Conservation (phyloP, 805 yeast genomes). For the Kuraishia molischiana region DNA sequence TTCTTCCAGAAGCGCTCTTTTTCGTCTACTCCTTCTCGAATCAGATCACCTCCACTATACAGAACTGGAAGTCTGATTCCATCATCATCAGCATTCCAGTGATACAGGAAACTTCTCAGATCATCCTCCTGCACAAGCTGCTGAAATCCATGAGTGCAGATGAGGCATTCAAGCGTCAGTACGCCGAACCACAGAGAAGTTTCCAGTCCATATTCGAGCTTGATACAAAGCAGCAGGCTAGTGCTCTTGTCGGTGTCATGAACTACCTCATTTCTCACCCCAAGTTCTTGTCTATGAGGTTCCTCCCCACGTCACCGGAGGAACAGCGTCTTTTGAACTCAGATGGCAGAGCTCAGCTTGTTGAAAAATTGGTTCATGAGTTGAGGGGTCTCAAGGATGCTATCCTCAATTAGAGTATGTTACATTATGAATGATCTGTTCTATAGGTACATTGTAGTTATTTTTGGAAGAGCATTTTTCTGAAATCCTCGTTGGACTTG, state of each 20-base stretch:
- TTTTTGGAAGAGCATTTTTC: slow-evolving; percentile 19
- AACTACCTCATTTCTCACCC: slow-evolving; percentile 80
- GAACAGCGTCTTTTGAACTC: slow-evolving; percentile 48
- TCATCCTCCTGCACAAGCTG: slow-evolving; percentile 53
- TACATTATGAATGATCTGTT: too few relatives aligned
- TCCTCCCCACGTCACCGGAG: slow-evolving; percentile 52
- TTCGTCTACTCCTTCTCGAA: slow-evolving; percentile 53
- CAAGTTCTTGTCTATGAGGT: slow-evolving; percentile 64
- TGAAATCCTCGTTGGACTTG: slow-evolving; percentile 27
- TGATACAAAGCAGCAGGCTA: slow-evolving; percentile 47
- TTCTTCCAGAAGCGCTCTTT: slow-evolving; percentile 54
- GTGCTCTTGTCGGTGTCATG: slow-evolving; percentile 49
- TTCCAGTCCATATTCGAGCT: slow-evolving; percentile 39
- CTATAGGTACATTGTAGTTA: background rate
- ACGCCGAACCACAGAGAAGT: background rate
- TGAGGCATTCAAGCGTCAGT: slow-evolving; percentile 25
- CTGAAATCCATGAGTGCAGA: slow-evolving; percentile 43
- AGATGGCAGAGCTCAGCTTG: slow-evolving; percentile 32
- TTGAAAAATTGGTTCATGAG: slow-evolving; percentile 35
- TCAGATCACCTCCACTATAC: slow-evolving; percentile 56
- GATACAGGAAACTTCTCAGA: slow-evolving; percentile 58
- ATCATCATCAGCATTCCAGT: slow-evolving; percentile 35
- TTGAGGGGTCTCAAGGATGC: slow-evolving; percentile 43
- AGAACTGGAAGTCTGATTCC: slow-evolving; percentile 53
- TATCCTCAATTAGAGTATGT: slow-evolving; percentile 12